phyloP scores from a whole-genome alignment of 495 filamentous ascomycete species.

The Aspergillus leporis region DNA sequence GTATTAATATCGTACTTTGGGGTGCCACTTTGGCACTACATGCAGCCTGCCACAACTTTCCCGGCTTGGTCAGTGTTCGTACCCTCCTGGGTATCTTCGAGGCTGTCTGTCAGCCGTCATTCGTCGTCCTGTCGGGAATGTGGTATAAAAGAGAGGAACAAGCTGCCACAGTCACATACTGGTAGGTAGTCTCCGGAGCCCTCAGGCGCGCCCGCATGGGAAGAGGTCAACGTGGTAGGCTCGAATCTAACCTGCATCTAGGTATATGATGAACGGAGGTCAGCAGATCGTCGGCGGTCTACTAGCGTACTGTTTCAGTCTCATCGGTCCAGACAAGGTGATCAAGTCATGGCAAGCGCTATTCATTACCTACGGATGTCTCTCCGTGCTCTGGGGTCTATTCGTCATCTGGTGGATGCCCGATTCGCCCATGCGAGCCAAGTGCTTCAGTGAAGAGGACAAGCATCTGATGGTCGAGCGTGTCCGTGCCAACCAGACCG shows the following conservation, averaged over 20 bases:
- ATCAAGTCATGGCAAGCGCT: constrained; percentile 59
- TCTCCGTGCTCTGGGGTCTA: constrained; percentile 52
- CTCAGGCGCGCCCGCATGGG: neutral
- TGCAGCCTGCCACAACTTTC: constrained; percentile 58
- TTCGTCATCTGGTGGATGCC: constrained; percentile 50
- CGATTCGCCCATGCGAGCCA: constrained; percentile 52
- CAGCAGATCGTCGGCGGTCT: constrained; percentile 58
- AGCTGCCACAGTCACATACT: constrained; percentile 63
- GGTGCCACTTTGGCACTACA: constrained; percentile 57
- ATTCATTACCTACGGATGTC: constrained; percentile 57
- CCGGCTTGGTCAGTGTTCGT: constrained; percentile 55
- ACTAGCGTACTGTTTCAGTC: constrained; percentile 58
- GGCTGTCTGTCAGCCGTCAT: constrained; percentile 60
- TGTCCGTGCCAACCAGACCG: constrained; percentile 51
- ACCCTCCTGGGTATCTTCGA: constrained; percentile 69
- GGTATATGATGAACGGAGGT: constrained; percentile 67
- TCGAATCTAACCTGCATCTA: constrained; percentile 15
- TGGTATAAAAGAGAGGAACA: constrained; percentile 74
- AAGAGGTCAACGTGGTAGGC: too few species aligned
- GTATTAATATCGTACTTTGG: constrained; percentile 63
- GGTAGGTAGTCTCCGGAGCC: constrained; percentile 38
- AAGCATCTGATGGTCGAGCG: constrained; percentile 52
- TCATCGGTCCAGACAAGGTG: constrained; percentile 42
- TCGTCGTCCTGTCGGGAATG: constrained; percentile 64
- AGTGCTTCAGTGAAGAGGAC: constrained; percentile 49